Evolutionary conservation across 106 monocot genomes (phyloP), one percentile per base, ranked within the genome.

Genomic region (Dendrobium catenatum): DNA sequence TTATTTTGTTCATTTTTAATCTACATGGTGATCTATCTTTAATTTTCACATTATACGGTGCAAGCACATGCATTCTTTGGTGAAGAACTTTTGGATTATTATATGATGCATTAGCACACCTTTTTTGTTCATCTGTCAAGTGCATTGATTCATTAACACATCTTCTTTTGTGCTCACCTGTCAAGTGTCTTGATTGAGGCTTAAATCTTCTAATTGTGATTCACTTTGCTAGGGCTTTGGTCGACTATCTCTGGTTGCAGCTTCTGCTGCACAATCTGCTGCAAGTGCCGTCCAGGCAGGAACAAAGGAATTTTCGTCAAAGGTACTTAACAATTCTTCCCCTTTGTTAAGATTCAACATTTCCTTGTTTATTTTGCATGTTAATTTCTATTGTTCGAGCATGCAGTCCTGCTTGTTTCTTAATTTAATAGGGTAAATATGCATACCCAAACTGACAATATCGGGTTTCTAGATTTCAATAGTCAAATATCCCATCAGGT

Each of bases 251-350:
- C 11, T 82, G 31, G 86, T 76, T 73, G 86, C 86, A 73, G 70
- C 83, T 29, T 87, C 87, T 78, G 87, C 86, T 42, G 86, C 82
- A 11, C 86, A 86, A 20, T 86, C 86, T 58, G 86, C 86, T 74
- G 84, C 84, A 58, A 79, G 33, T 49, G 79, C 59, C 31, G 84
- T 84, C 33, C 84, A 84, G 56, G 75, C 75, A 42, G 79, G 84
- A 44, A 87, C 87, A 6, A 87, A 83, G 77, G 87, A 87, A 41
- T 72, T 87, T 61, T 84, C 81, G 9, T 78, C 79, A 19, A 87
- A 87, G 87, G 87, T 87, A 79, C 15, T 75, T 64, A 33, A 2
- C 24, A 48, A 76, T 76, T 73, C 3, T 42, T 40, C 4, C 15
- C 0, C 73, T 0, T 42, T 73, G 40, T 10, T 10, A 10, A 68